These are phyloP conservation scores for Aspergillus neotritici DNA, from an alignment of 2,329 filamentous ascomycete species.

Conservation along the genomic window DNA sequence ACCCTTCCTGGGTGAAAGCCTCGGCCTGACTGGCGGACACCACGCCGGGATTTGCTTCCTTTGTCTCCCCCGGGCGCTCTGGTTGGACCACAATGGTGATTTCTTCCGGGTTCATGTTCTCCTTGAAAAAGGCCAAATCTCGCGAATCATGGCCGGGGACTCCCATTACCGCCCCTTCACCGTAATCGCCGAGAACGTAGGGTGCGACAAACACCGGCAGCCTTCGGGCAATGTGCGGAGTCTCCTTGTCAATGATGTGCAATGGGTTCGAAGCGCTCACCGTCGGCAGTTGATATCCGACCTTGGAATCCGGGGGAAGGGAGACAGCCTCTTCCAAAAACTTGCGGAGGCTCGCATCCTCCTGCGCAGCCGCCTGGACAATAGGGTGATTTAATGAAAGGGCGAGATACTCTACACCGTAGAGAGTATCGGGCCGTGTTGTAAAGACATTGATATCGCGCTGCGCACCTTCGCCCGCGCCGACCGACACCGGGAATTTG, in stretches of 20 bases:
- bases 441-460: constrained; percentile 68
- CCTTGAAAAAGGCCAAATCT: constrained; percentile 74
- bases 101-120: constrained; percentile 57
- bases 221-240: constrained; percentile 31
- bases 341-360: constrained; percentile 56
- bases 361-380: constrained; percentile 56
- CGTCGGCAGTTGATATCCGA: constrained; percentile 61
- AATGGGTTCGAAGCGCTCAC: constrained; percentile 63
- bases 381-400: constrained; percentile 68
- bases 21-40: constrained; percentile 38
- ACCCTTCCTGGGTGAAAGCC: constrained; percentile 61
- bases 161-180: constrained; percentile 85
- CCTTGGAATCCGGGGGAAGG: constrained; percentile 52
- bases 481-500: constrained; percentile 58
- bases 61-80: constrained; percentile 30
- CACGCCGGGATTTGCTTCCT: constrained; percentile 10
- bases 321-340: constrained; percentile 58
- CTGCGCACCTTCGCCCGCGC: constrained; percentile 17
- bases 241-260: constrained; percentile 49
- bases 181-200: constrained; percentile 80
- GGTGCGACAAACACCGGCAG: constrained; percentile 76
- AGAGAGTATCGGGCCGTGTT: constrained; percentile 79
- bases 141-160: constrained; percentile 78
- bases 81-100: constrained; percentile 58
- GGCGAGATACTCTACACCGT: constrained; percentile 78